Conservation (phyloP, 768 basidiomycete species). For the Podaxis mareebaensis region DNA sequence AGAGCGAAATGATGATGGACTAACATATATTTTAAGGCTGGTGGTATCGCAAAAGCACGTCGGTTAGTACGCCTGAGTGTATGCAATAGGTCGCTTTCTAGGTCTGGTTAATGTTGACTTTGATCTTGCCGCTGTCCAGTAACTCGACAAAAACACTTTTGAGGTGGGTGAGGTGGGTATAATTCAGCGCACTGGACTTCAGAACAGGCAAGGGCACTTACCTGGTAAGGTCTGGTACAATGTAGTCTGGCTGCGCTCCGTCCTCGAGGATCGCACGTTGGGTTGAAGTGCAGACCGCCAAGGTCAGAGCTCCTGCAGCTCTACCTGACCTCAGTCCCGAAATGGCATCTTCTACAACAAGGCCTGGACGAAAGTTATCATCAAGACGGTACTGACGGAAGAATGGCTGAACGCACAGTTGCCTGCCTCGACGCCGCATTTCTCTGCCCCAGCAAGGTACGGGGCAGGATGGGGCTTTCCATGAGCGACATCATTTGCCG, state of each 20-base stretch:
- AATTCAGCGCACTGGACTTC: neutral
- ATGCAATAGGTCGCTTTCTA: neutral
- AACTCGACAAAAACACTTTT: constrained; percentile 45
- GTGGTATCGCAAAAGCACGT: neutral
- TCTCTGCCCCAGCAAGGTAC: constrained; percentile 74
- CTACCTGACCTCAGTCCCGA: constrained; percentile 76
- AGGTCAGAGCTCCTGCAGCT: constrained; percentile 71
- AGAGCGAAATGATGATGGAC: neutral
- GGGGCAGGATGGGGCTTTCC: constrained; percentile 92
- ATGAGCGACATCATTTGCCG: constrained; percentile 65
- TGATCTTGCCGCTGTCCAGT: constrained; percentile 42
- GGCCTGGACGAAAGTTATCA: constrained; percentile 41
- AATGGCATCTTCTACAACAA: constrained; percentile 91
- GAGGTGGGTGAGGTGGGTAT: neutral
- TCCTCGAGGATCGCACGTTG: constrained; percentile 51
- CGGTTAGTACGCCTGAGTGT: neutral
- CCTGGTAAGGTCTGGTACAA: constrained; percentile 70
- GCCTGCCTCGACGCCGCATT: constrained; percentile 52
- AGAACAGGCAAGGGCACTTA: constrained; percentile 31
- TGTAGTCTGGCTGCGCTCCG: constrained; percentile 60
- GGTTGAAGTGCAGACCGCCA: constrained; percentile 87
- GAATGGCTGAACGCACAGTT: constrained; percentile 46
- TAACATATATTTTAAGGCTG: too few species aligned
- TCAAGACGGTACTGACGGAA: neutral
- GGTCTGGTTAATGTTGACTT: constrained; percentile 43